A percentile compares a stretch with the other conserved stretches of the same genome.
These are phyloP conservation scores for Suillus lakei DNA, from an alignment of 768 basidiomycete genomes.

Conservation along the genomic window DNA sequence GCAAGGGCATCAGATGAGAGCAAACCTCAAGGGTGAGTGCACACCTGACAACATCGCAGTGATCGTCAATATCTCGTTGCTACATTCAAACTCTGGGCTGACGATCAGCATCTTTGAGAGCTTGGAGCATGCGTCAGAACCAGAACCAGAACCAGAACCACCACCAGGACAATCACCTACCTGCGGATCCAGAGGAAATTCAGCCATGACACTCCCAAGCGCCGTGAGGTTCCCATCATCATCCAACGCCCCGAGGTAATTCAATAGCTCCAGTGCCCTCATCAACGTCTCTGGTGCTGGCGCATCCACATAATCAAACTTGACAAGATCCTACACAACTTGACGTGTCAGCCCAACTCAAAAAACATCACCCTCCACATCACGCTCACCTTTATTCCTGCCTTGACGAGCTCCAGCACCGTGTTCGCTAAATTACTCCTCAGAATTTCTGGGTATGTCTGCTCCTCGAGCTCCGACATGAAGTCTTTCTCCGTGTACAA, in stretches of 20 bases:
- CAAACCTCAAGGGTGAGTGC: neutral
- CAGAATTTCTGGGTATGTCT: slow-evolving; percentile 96
- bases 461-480: slow-evolving; percentile 94
- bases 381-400: slow-evolving; percentile 77
- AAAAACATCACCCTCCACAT: neutral
- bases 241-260: slow-evolving; percentile 90
- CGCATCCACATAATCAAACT: slow-evolving; percentile 89
- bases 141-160: neutral
- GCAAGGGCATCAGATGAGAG: neutral
- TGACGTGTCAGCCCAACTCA: slow-evolving; percentile 7
- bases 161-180: slow-evolving; percentile 40
- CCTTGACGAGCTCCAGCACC: slow-evolving; percentile 90
- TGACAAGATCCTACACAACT: slow-evolving; percentile 67
- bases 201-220: slow-evolving; percentile 91
- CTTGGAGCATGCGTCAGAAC: slow-evolving; percentile 27
- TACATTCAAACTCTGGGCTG: slow-evolving; percentile 94
- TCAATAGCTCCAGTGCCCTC: slow-evolving; percentile 93
- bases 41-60: slow-evolving; percentile 96
- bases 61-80: slow-evolving; percentile 93
- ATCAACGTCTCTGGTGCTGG: slow-evolving; percentile 97
- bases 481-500: slow-evolving; percentile 98
- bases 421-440: slow-evolving; percentile 92
- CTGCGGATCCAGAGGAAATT: slow-evolving; percentile 98
- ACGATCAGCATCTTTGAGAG: slow-evolving; percentile 92
- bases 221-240: slow-evolving; percentile 91